Evolutionary conservation across 306 rosid genomes (phyloP).

Genomic region (Arachis hypogaea): DNA sequence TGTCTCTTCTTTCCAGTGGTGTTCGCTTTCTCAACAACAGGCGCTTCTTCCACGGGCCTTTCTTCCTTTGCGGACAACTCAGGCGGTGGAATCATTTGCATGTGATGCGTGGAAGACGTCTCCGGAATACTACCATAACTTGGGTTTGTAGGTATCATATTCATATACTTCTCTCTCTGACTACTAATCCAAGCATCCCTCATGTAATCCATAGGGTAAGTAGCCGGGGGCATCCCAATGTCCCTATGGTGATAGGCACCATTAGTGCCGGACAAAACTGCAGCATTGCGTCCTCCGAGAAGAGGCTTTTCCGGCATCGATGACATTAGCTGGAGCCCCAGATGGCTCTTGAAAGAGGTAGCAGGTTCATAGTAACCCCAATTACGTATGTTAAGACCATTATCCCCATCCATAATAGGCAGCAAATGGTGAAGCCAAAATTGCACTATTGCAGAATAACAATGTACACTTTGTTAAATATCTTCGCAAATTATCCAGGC

Average conservation of each 20-base stretch:
- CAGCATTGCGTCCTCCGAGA: slow-evolving; percentile 66
- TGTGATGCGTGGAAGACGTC: slow-evolving; percentile 64
- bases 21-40: slow-evolving; percentile 53
- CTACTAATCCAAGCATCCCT: slow-evolving; percentile 85
- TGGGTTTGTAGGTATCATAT: slow-evolving; percentile 69
- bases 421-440: slow-evolving; percentile 27
- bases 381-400: slow-evolving; percentile 82
- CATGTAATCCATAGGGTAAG: slow-evolving; percentile 68
- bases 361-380: slow-evolving; percentile 96
- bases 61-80: slow-evolving; percentile 60
- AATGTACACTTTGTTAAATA: slow-evolving; percentile 36
- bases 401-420: slow-evolving; percentile 86
- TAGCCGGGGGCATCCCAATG: slow-evolving; percentile 63
- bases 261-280: slow-evolving; percentile 52
- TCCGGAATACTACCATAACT: slow-evolving; percentile 58
- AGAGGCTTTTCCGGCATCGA: slow-evolving; percentile 74
- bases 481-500: slow-evolving; percentile 28
- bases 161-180: slow-evolving; percentile 75
- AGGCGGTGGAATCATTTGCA: slow-evolving; percentile 70
- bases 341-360: slow-evolving; percentile 66
- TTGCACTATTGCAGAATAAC: slow-evolving; percentile 35
- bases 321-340: slow-evolving; percentile 91
- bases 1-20: slow-evolving; percentile 77
- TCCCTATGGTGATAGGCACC: slow-evolving; percentile 72
- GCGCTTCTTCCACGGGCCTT: slow-evolving; percentile 61